Evolutionary conservation across 495 filamentous ascomycete genomes (phyloP).

Genomic region (Lentithecium fluviatile): DNA sequence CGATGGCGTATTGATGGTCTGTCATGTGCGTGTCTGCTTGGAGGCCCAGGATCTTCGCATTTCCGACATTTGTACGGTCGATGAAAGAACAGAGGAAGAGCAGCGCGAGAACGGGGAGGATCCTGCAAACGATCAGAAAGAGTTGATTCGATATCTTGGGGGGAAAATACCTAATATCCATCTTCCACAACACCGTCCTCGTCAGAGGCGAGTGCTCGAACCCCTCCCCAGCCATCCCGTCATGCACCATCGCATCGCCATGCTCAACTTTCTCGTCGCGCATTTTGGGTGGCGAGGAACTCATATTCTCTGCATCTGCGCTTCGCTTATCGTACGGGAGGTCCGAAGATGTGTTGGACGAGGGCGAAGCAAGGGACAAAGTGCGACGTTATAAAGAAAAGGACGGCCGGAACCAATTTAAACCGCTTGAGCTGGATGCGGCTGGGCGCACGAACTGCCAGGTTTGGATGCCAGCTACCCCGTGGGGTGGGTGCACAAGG

Average conservation of each 20-base stretch:
- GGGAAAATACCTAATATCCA: constrained; percentile 52
- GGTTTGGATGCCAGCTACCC: not conserved
- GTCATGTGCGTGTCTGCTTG: constrained; percentile 17
- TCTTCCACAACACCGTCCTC: constrained; percentile 51
- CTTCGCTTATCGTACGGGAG: not conserved
- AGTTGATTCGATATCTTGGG: not conserved
- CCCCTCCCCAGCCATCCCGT: not conserved
- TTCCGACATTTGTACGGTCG: constrained; percentile 33
- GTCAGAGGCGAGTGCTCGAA: constrained; percentile 30
- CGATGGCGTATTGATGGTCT: constrained; percentile 31
- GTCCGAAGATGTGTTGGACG: not conserved
- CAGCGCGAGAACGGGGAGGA: constrained; percentile 48
- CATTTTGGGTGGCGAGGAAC: constrained; percentile 1
- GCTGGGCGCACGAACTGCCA: not conserved
- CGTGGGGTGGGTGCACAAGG: constrained; percentile 1
- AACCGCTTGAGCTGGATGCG: not conserved
- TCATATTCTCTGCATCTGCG: not conserved
- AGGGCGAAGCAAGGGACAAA: not conserved
- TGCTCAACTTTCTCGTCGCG: constrained; percentile 10
- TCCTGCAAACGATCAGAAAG: constrained; percentile 1
- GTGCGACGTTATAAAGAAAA: not conserved
- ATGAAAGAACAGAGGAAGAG: constrained; percentile 50
- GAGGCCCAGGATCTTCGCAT: constrained; percentile 33
- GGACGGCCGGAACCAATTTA: not conserved
- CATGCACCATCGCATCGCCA: not conserved